These are phyloP conservation scores for Sporothrix globosa DNA, from an alignment of 2,329 filamentous ascomycete species.

Conservation along the genomic window DNA sequence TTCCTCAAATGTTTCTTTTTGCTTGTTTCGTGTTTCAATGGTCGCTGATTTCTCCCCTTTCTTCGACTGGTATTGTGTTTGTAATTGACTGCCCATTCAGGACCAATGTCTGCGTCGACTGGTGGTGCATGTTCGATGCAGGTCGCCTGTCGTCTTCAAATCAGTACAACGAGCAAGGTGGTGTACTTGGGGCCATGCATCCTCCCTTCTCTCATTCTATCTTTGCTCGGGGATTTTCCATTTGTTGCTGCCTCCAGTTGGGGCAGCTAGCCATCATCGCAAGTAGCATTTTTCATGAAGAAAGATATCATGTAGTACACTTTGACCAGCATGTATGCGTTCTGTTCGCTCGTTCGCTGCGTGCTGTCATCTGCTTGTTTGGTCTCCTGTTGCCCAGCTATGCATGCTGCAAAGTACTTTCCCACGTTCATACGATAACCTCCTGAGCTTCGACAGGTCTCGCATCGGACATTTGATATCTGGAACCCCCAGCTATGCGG, in stretches of 20 bases:
- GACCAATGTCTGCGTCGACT: not conserved
- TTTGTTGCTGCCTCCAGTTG: constrained; percentile 5
- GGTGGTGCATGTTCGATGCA: constrained; percentile 11
- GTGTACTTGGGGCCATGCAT: constrained; percentile 12
- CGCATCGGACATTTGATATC: not conserved
- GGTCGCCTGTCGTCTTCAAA: constrained; percentile 15
- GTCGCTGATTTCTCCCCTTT: not conserved
- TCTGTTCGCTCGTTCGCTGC: not conserved
- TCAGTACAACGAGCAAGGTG: too few relatives aligned
- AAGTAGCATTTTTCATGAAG: constrained; percentile 2
- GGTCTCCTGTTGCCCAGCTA: not conserved
- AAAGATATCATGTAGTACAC: constrained; percentile 7
- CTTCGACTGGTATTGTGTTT: constrained; percentile 3
- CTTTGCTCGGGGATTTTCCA: constrained; percentile 5
- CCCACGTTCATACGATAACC: not conserved
- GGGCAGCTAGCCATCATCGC: constrained; percentile 20
- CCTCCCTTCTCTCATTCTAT: constrained; percentile 14
- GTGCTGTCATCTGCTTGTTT: constrained; percentile 14
- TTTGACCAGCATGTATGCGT: constrained; percentile 13
- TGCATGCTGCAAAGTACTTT: constrained; percentile 14
- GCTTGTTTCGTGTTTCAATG: not conserved
- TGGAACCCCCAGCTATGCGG: not conserved
- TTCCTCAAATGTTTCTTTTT: constrained; percentile 7
- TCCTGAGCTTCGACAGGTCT: not conserved
- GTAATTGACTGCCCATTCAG: not conserved